These are phyloP conservation scores for Colletotrichum camelliae DNA, from an alignment of 2,329 filamentous ascomycete genomes.

Conservation along the genomic window DNA sequence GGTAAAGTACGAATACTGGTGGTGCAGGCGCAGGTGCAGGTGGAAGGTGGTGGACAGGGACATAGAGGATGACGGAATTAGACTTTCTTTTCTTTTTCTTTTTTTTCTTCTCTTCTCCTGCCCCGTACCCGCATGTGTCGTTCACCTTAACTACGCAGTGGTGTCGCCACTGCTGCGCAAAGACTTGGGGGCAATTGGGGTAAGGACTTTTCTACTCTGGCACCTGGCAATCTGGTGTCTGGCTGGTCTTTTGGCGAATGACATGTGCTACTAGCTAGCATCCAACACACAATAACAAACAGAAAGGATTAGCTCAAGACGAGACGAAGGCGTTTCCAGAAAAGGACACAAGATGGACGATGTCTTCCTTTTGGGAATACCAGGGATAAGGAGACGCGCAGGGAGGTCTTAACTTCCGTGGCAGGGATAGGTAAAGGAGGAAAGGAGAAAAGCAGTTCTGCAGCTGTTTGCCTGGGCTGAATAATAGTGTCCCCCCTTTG, in stretches of 20 bases:
- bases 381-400: neutral
- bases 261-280: constrained; percentile 4
- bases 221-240: neutral
- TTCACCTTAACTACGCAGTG: neutral
- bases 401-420: neutral
- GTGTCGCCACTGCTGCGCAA: neutral
- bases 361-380: neutral
- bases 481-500: neutral
- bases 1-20: neutral
- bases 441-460: neutral
- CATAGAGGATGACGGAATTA: neutral
- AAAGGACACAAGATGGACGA: neutral
- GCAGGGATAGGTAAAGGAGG: neutral
- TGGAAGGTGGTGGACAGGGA: neutral
- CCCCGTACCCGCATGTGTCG: neutral
- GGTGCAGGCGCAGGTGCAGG: neutral
- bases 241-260: neutral
- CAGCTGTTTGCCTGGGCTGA: neutral
- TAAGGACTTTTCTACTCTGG: neutral
- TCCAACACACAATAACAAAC: neutral
- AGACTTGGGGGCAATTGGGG: neutral
- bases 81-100: neutral
- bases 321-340: neutral
- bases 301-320: neutral
- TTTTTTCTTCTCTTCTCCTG: neutral